Evolutionary conservation across 768 basidiomycete species (phyloP).

Genomic region (Suillus discolor): DNA sequence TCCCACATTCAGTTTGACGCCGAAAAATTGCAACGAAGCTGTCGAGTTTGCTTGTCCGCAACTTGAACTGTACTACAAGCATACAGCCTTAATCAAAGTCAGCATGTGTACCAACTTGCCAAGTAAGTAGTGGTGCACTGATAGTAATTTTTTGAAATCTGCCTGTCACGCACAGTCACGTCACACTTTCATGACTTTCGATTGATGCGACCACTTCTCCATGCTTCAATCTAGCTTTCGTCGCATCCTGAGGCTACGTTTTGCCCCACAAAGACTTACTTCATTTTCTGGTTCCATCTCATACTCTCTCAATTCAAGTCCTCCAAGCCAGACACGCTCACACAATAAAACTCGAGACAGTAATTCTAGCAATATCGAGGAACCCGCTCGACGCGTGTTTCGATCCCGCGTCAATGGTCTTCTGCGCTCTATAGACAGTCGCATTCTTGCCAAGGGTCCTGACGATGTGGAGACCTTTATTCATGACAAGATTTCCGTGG

Average conservation of each 20-base stretch:
- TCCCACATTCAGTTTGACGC: no score
- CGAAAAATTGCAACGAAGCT: no score
- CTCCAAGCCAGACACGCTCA: background rate
- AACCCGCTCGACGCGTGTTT: background rate
- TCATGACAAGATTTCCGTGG: conserved; percentile 24
- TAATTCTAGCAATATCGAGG: background rate
- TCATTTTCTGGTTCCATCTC: background rate
- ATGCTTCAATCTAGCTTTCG: conserved; percentile 2
- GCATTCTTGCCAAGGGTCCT: conserved; percentile 22
- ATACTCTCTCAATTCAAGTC: background rate
- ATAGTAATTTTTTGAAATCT: no score
- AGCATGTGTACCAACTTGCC: no score
- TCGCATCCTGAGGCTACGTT: background rate
- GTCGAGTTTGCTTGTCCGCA: no score
- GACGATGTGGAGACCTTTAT: conserved; percentile 24
- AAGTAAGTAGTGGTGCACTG: no score
- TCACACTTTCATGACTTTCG: no score
- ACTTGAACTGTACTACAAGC: no score
- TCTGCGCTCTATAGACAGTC: conserved; percentile 29
- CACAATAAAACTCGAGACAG: background rate
- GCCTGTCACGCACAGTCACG: no score
- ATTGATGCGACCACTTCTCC: background rate
- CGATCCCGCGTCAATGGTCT: conserved; percentile 29
- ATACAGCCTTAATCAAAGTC: no score
- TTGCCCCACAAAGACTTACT: background rate